Conservation (phyloP, 805 yeast genomes). For the Lachancea lanzarotensis region DNA sequence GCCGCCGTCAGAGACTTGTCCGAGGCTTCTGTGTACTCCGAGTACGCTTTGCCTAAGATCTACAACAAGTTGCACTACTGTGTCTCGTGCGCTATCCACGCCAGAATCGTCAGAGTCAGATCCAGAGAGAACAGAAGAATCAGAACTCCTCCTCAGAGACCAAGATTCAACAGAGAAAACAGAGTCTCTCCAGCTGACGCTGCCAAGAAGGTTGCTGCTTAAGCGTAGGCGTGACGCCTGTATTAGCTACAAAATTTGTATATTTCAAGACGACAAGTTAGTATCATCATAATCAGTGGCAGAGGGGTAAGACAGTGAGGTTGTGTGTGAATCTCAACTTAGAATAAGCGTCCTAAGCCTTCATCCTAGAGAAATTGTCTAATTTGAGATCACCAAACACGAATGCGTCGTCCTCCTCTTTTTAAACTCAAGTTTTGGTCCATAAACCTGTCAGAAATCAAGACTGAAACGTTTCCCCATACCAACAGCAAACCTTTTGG, state of each 20-base stretch:
- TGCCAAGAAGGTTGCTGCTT: conserved; percentile 79
- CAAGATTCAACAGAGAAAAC: conserved; percentile 94
- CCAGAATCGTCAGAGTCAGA: conserved; percentile 99
- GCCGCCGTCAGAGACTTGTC: conserved; percentile 99
- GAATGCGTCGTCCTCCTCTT: too few relatives aligned
- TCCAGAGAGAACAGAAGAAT: conserved; percentile 97
- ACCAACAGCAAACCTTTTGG: too few relatives aligned
- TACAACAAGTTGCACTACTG: conserved; percentile 99
- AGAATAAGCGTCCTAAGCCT: too few relatives aligned
- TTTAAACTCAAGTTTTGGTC: too few relatives aligned
- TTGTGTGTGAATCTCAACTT: too few relatives aligned
- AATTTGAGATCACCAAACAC: too few relatives aligned
- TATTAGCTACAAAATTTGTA: conserved; percentile 2
- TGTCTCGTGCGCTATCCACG: conserved; percentile 99
- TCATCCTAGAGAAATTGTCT: too few relatives aligned
- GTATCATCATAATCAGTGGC: conserved; percentile 3
- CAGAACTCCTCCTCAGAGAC: conserved; percentile 99
- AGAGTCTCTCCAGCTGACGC: conserved; percentile 96
- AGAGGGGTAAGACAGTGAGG: too few relatives aligned
- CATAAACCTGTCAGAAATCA: too few relatives aligned
- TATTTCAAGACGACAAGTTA: conserved; percentile 4
- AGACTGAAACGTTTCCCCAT: too few relatives aligned
- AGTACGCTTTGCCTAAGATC: conserved; percentile 98
- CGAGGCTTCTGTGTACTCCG: conserved; percentile 98
- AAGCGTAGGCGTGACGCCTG: background rate